Percentiles rank a stretch among this genome's conserved stretches.
Evolutionary conservation across 192 early-diverging fungal genomes (phyloP).

Genomic region (Coemansia sp.): DNA sequence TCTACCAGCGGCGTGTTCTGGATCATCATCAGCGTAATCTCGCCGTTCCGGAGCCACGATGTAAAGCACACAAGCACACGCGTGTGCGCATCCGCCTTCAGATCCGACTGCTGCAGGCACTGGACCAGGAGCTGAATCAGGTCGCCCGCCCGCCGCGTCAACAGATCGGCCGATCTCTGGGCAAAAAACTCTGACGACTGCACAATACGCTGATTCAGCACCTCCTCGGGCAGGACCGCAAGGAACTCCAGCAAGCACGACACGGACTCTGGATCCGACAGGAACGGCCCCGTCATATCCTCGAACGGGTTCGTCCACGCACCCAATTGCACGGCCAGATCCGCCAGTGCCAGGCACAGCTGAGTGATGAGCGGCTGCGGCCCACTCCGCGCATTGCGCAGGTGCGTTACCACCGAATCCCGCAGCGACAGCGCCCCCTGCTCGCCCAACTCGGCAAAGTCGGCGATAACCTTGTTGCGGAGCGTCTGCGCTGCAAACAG

Average conservation of each 20-base stretch:
- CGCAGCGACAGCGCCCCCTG: slow-evolving; percentile 59
- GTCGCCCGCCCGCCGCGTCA: slow-evolving; percentile 60
- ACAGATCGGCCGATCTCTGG: slow-evolving; percentile 52
- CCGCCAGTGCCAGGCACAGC: slow-evolving; percentile 77
- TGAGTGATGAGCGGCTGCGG: slow-evolving; percentile 69
- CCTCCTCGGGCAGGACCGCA: slow-evolving; percentile 83
- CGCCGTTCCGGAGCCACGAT: slow-evolving; percentile 79
- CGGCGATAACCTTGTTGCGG: slow-evolving; percentile 82
- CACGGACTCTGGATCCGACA: slow-evolving; percentile 56
- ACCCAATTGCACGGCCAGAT: slow-evolving; percentile 69
- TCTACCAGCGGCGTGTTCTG: slow-evolving; percentile 59
- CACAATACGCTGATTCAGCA: slow-evolving; percentile 59
- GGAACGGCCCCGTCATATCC: slow-evolving; percentile 67
- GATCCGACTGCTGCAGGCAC: slow-evolving; percentile 58
- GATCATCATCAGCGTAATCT: slow-evolving; percentile 61
- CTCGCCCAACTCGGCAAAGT: slow-evolving; percentile 68
- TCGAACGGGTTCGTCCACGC: slow-evolving; percentile 78
- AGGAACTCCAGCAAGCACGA: slow-evolving; percentile 73
- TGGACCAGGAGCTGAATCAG: slow-evolving; percentile 66
- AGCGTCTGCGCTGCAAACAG: slow-evolving; percentile 94
- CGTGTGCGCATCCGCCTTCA: slow-evolving; percentile 56
- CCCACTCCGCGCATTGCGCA: slow-evolving; percentile 53
- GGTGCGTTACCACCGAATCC: slow-evolving; percentile 70
- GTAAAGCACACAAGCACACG: slow-evolving; percentile 66
- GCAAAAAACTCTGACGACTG: slow-evolving; percentile 58